Base-by-base conservation (phyloP, 768 basidiomycete species). In the Naematelia aurantialba region DNA sequence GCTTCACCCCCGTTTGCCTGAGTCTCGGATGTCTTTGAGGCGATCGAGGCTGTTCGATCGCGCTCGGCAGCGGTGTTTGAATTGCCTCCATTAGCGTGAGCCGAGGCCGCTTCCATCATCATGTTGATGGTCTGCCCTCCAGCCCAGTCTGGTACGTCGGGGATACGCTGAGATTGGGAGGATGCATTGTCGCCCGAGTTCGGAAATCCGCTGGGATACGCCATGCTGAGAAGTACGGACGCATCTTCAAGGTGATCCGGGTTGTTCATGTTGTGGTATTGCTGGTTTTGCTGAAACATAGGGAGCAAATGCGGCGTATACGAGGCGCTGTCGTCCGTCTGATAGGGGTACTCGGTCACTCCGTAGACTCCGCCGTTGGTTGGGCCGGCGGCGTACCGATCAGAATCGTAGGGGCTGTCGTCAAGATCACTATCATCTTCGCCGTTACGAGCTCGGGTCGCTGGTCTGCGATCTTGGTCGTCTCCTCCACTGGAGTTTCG, bases 161-260 rank as follows among this genome's bases (percentile, higher is more conserved):
- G 34, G 24, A 65, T 62, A 4, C 56, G 48, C 26, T 64, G 58
- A 8, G 57, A 45, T 13, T 56, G 48, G 19, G 27, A 44, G 45
- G 19, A 26, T 13, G 10, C n/a, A 48, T 58, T 57, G 21, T 29
- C 59, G 5, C 19, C 45, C 25, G 51, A 60, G 46, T 24, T 46
- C 19, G 58, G 59, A 3, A 61, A 51, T 5, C 60, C 67, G 17
- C 60, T 62, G 17, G 69, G 70, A 56, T 77, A 77, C 0, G 76
- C 76, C 72, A 77, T 75, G 1, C 70, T 70, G 17, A 77, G 55
- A 4, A 77, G 60, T 12, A 70, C 70, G 12, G 74, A 72, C 17
- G 76, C 76, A 42, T 77, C 72, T 56, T 77, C 76, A 4, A 77
- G 67, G 24, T 74, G 68, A 27, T 71, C 63, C 29, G 58, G 52